phyloP scores from a whole-genome alignment of 352 stramenopile genomes.

The Globisporangium sylvaticum region DNA sequence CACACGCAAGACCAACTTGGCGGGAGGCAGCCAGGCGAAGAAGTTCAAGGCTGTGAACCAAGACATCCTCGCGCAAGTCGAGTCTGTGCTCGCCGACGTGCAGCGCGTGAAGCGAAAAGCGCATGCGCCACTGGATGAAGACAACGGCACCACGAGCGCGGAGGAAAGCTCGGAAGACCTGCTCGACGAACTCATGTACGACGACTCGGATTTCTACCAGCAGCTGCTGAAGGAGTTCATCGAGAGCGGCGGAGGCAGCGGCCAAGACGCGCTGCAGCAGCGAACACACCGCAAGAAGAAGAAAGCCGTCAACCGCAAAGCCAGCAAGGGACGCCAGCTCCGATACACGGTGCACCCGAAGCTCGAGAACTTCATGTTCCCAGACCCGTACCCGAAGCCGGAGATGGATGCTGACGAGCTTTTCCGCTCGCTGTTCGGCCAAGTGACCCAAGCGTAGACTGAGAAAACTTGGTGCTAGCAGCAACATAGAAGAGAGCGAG shows the following conservation, averaged over 20 bases:
- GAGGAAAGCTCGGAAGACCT: conserved; percentile 40
- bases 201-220: conserved; percentile 87
- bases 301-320: conserved; percentile 86
- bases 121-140: conserved; percentile 52
- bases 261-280: conserved; percentile 40
- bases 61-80: conserved; percentile 79
- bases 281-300: conserved; percentile 82
- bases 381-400: conserved; percentile 66
- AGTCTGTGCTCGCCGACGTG: conserved; percentile 76
- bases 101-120: conserved; percentile 84
- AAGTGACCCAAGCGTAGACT: conserved; percentile 40
- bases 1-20: conserved; percentile 68
- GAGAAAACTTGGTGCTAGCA: not conserved
- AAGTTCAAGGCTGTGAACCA: conserved; percentile 90
- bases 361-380: conserved; percentile 90
- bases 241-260: conserved; percentile 57
- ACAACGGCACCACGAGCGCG: conserved; percentile 27
- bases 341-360: conserved; percentile 85
- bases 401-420: conserved; percentile 84
- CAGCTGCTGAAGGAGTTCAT: conserved; percentile 89
- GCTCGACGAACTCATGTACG: conserved; percentile 84
- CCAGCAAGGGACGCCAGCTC: conserved; percentile 79
- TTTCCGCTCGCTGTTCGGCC: conserved; percentile 81
- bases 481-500: conserved; percentile 18
- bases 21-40: conserved; percentile 59